These are phyloP conservation scores for Beauveria sp. DNA, from an alignment of 2,329 filamentous ascomycete species.

Conservation along the genomic window DNA sequence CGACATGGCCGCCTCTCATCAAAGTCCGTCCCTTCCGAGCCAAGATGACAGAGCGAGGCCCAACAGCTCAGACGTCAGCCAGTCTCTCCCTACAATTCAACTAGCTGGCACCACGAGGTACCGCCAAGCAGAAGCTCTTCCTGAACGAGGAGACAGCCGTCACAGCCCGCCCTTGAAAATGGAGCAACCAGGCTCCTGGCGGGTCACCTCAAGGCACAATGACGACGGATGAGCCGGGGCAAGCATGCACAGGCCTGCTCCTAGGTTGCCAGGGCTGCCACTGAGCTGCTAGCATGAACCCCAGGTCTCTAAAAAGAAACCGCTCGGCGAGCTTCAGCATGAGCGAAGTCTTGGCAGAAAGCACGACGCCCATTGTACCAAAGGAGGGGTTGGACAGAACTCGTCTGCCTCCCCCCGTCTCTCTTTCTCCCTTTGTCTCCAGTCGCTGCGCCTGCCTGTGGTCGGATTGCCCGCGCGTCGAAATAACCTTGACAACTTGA, in stretches of 20 bases:
- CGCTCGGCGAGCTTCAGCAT: background rate
- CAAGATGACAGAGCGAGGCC: background rate
- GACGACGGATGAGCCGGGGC: conserved; percentile 11
- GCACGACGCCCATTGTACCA: background rate
- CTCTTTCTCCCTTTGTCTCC: too few relatives aligned
- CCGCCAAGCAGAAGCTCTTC: background rate
- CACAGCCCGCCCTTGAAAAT: background rate
- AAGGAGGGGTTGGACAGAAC: background rate
- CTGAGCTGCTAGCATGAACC: background rate
- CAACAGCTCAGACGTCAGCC: background rate
- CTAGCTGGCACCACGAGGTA: background rate
- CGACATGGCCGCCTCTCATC: too few relatives aligned
- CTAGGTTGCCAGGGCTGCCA: background rate
- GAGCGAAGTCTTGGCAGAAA: background rate
- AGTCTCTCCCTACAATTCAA: background rate
- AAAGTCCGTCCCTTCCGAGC: background rate
- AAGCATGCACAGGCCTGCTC: background rate
- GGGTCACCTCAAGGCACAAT: conserved; percentile 9
- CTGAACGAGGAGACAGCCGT: background rate
- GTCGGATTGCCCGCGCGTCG: too few relatives aligned
- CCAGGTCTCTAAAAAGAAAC: conserved; percentile 1
- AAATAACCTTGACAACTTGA: too few relatives aligned
- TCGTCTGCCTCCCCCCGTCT: too few relatives aligned
- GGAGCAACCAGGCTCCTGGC: background rate
- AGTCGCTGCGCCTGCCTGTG: too few relatives aligned